Conservation (phyloP, 2,329 filamentous ascomycete genomes). For the Macroventuria anomochaeta region DNA sequence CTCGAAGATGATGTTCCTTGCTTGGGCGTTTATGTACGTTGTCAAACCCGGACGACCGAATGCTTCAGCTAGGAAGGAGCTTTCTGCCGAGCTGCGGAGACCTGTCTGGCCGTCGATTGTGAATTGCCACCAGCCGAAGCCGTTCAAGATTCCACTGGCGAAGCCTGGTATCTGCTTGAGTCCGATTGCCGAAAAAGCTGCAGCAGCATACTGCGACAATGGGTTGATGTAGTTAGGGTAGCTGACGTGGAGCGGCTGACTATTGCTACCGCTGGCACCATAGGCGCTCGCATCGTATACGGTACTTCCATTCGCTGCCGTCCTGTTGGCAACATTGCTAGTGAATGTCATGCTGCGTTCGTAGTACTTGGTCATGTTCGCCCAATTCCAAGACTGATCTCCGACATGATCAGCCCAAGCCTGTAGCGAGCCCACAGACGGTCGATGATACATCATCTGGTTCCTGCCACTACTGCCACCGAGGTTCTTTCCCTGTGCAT, state of each 20-base stretch:
- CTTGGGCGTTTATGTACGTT: conserved; percentile 8
- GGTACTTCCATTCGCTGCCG: not conserved
- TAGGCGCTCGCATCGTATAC: conserved; percentile 2
- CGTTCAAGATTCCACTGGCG: not conserved
- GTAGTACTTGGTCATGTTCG: conserved; percentile 6
- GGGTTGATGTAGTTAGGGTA: not conserved
- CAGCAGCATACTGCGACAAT: not conserved
- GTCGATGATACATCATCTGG: conserved; percentile 30
- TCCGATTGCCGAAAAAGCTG: not conserved
- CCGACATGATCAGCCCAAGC: conserved; percentile 33
- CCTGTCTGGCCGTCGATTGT: not conserved
- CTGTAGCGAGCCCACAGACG: conserved; percentile 21
- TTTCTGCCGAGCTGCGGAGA: conserved; percentile 20
- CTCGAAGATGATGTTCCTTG: conserved; percentile 45
- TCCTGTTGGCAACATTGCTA: not conserved
- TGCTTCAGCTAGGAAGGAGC: conserved; percentile 7
- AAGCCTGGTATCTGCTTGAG: not conserved
- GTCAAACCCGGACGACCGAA: conserved; percentile 6
- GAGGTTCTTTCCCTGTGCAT: conserved; percentile 36
- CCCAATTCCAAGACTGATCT: conserved; percentile 34
- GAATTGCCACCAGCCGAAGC: not conserved
- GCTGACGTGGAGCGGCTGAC: not conserved
- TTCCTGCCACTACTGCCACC: conserved; percentile 38
- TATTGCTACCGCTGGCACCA: not conserved
- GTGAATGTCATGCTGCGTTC: not conserved